phyloP scores from a whole-genome alignment of 345 rosid species.

The Acer campestre region DNA sequence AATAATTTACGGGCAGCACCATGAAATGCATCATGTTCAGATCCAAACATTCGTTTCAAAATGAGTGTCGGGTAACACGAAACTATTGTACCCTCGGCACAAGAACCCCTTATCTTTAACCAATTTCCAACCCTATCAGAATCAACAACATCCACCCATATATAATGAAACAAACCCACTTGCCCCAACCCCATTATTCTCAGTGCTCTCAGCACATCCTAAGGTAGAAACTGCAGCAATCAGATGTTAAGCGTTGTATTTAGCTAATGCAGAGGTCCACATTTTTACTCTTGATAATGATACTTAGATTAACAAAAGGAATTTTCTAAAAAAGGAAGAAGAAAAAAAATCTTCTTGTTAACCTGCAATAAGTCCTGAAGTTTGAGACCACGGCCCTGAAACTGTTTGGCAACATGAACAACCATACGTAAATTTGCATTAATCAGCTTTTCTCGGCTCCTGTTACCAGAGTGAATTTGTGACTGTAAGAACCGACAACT shows the following conservation, averaged over 20 bases:
- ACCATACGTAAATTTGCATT: constrained; percentile 79
- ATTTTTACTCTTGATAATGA: not conserved
- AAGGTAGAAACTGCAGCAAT: not conserved
- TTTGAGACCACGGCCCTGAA: constrained; percentile 77
- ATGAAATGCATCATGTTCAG: not conserved
- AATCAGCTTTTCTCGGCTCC: constrained; percentile 71
- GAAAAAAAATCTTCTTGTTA: constrained; percentile 9
- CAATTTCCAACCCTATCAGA: not conserved
- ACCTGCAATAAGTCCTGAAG: constrained; percentile 91
- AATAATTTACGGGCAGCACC: not conserved
- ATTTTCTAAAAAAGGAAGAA: not conserved
- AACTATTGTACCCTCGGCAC: not conserved
- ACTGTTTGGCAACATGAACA: constrained; percentile 81
- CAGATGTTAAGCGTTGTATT: not conserved
- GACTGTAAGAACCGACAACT: constrained; percentile 58
- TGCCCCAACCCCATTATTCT: not conserved
- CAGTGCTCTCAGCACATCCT: not conserved
- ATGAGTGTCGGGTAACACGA: not conserved
- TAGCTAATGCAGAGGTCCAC: not conserved
- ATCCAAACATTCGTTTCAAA: not conserved
- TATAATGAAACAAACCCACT: not conserved
- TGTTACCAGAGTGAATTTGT: constrained; percentile 60
- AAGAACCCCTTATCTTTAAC: not conserved
- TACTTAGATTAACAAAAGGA: not conserved
- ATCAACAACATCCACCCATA: not conserved